phyloP scores from a whole-genome alignment of 306 rosid genomes.

The Parietaria judaica region DNA sequence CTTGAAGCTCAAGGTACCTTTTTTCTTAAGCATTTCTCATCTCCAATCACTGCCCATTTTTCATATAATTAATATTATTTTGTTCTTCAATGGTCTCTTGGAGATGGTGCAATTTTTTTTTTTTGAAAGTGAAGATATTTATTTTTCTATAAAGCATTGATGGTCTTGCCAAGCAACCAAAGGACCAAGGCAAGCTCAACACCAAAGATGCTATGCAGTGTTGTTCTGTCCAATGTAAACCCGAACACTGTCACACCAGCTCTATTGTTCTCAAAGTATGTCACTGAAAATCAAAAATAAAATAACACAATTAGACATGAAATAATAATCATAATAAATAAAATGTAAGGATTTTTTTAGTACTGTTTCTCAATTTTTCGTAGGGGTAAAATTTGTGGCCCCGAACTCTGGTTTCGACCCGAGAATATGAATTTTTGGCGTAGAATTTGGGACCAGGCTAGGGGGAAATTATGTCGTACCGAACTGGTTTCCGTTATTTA shows the following conservation, averaged over 20 bases:
- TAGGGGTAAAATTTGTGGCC: too few relatives aligned
- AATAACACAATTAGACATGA: not conserved
- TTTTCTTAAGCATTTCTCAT: not conserved
- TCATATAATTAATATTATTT: not conserved
- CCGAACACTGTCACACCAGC: constrained; percentile 83
- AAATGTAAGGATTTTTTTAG: too few relatives aligned
- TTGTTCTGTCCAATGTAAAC: constrained; percentile 68
- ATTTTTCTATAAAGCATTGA: constrained; percentile 33
- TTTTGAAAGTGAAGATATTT: not conserved
- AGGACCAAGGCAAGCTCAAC: constrained; percentile 66
- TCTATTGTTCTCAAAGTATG: constrained; percentile 73
- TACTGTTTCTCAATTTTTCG: too few relatives aligned
- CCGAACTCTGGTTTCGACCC: too few relatives aligned
- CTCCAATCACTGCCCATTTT: not conserved
- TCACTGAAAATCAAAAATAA: constrained; percentile 37
- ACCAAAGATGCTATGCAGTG: constrained; percentile 72
- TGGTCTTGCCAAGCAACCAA: constrained; percentile 85
- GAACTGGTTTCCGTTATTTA: too few relatives aligned
- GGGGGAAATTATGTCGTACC: too few relatives aligned
- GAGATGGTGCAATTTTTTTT: not conserved
- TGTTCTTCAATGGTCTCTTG: not conserved
- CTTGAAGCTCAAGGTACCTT: not conserved
- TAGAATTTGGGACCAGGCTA: too few relatives aligned
- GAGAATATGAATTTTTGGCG: too few relatives aligned
- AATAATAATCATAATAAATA: not conserved